phyloP scores from a whole-genome alignment of 2,329 filamentous ascomycete genomes.

The Phialemoniopsis sp. region DNA sequence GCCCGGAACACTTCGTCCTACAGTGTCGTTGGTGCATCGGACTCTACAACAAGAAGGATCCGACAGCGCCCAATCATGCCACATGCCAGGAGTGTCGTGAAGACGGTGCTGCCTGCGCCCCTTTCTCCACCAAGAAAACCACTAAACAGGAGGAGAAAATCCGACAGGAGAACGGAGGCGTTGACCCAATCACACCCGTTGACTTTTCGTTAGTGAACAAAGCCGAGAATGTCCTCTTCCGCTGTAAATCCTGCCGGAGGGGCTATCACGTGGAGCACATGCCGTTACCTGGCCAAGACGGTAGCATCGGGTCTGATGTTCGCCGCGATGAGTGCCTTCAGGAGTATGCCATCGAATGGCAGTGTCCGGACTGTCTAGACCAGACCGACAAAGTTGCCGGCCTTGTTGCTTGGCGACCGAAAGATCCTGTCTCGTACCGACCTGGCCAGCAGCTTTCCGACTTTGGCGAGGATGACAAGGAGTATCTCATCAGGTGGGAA shows the following conservation, averaged over 20 bases:
- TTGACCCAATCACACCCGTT: conserved; percentile 70
- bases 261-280: conserved; percentile 85
- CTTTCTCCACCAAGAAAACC: conserved; percentile 71
- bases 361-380: conserved; percentile 73
- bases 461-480: conserved; percentile 73
- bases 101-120: conserved; percentile 63
- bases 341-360: conserved; percentile 73
- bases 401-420: conserved; percentile 86
- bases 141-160: conserved; percentile 79
- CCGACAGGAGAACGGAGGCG: conserved; percentile 71
- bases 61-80: conserved; percentile 63
- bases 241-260: conserved; percentile 72
- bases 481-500: conserved; percentile 91
- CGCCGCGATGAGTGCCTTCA: conserved; percentile 59
- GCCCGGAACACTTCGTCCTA: conserved; percentile 71
- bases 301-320: conserved; percentile 37
- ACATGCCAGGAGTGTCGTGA: conserved; percentile 67
- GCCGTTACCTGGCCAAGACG: conserved; percentile 38
- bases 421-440: conserved; percentile 50
- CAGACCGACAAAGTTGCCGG: conserved; percentile 60
- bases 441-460: conserved; percentile 47
- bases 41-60: conserved; percentile 62
- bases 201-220: conserved; percentile 68
- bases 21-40: conserved; percentile 87
- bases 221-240: conserved; percentile 71